Percentiles rank a stretch among this genome's conserved stretches.
Evolutionary conservation across 2,329 filamentous ascomycete species (phyloP).

Genomic region (Hypoxylon sp.): DNA sequence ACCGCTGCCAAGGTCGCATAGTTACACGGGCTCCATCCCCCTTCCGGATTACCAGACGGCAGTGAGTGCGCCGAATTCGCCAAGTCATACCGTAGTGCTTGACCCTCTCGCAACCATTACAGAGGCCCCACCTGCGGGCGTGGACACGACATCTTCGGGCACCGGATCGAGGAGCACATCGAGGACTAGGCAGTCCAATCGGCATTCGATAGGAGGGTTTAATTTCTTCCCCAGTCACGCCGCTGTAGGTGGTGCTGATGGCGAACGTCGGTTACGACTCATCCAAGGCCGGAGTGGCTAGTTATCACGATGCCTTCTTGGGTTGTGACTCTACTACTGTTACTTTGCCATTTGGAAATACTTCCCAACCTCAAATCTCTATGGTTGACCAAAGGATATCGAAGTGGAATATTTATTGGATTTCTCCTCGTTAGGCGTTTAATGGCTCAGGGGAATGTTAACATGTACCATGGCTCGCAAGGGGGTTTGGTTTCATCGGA

Average conservation of each 20-base stretch:
- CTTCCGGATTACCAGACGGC: slow-evolving; percentile 78
- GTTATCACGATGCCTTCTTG: slow-evolving; percentile 22
- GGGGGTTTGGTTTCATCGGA: slow-evolving; percentile 29
- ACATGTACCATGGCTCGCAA: slow-evolving; percentile 29
- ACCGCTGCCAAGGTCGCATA: slow-evolving; percentile 65
- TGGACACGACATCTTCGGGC: slow-evolving; percentile 10
- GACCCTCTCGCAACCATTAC: slow-evolving; percentile 50
- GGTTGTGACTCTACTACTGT: slow-evolving; percentile 24
- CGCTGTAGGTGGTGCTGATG: slow-evolving; percentile 44
- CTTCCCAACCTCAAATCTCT: slow-evolving; percentile 13
- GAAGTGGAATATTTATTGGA: slow-evolving; percentile 26
- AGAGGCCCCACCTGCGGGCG: slow-evolving; percentile 39
- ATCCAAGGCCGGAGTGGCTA: slow-evolving; percentile 46
- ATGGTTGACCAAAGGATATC: slow-evolving; percentile 20
- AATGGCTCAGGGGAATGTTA: slow-evolving; percentile 32
- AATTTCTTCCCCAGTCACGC: slow-evolving; percentile 48
- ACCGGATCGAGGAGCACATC: slow-evolving; percentile 46
- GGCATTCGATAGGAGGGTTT: slow-evolving; percentile 46
- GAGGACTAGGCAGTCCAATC: slow-evolving; percentile 31
- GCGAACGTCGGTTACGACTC: slow-evolving; percentile 47
- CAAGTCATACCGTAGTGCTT: slow-evolving; percentile 53
- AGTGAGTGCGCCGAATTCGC: slow-evolving; percentile 64
- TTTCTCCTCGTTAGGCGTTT: slow-evolving; percentile 40
- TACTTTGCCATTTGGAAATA: slow-evolving; percentile 34
- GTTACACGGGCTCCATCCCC: slow-evolving; percentile 60